Percentiles rank a stretch among this genome's conserved stretches.
phyloP scores from a whole-genome alignment of 768 basidiomycete genomes.

The Dacryopinax spathularia region DNA sequence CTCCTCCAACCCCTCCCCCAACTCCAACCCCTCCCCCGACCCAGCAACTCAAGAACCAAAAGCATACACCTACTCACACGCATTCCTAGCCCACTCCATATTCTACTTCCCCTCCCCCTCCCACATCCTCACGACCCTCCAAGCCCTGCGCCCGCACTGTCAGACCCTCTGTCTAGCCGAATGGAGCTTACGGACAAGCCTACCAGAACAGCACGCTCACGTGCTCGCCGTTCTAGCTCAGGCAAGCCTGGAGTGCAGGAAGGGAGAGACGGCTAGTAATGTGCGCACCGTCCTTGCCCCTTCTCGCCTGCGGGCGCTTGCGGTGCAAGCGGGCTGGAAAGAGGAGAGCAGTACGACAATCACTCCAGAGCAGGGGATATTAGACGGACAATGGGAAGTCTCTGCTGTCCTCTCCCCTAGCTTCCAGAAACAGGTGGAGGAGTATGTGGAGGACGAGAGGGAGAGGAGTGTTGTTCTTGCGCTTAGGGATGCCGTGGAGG shows the following conservation, averaged over 20 bases:
- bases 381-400: conserved; percentile 29
- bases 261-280: conserved; percentile 21
- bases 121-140: conserved; percentile 20
- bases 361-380: conserved; percentile 17
- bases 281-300: conserved; percentile 29
- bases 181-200: conserved; percentile 21
- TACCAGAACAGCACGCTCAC: conserved; percentile 20
- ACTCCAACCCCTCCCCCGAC: no score
- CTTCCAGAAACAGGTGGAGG: conserved; percentile 20
- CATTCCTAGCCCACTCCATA: conserved; percentile 25
- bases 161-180: conserved; percentile 25
- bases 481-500: conserved; percentile 21
- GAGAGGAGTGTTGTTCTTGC: conserved; percentile 24
- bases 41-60: no score
- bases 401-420: conserved; percentile 12
- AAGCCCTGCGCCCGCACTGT: conserved; percentile 17
- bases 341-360: conserved; percentile 16
- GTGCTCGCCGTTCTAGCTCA: conserved; percentile 28
- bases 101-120: conserved; percentile 31
- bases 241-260: conserved; percentile 24
- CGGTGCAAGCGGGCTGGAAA: conserved; percentile 16
- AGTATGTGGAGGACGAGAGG: conserved; percentile 20
- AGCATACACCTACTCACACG: no score
- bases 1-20: conserved; percentile 20
- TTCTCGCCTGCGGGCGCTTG: conserved; percentile 20